Conservation (phyloP, 2,329 filamentous ascomycete genomes). For the Pezicula carpinea region DNA sequence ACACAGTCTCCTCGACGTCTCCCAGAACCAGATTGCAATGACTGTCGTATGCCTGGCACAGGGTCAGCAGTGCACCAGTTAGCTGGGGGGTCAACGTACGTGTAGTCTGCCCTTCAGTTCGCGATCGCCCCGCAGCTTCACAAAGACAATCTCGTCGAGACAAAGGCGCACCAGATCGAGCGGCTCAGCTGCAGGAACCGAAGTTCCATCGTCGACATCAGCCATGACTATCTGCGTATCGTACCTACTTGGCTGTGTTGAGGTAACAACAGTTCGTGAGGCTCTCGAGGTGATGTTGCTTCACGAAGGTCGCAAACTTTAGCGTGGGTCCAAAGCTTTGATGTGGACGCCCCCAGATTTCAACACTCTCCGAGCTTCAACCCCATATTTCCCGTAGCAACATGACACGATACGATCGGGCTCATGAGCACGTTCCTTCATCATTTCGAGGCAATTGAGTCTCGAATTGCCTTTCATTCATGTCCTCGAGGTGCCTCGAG, state of each 20-base stretch:
- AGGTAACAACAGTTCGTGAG: background rate
- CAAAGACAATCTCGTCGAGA: slow-evolving; percentile 93
- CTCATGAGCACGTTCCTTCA: slow-evolving; percentile 16
- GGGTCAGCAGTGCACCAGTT: slow-evolving; percentile 13
- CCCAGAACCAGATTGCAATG: slow-evolving; percentile 97
- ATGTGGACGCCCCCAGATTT: slow-evolving; percentile 2
- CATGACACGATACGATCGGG: slow-evolving; percentile 1
- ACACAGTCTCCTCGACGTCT: slow-evolving; percentile 96
- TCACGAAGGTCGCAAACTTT: too few species aligned
- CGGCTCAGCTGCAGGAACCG: slow-evolving; percentile 75
- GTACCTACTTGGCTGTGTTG: background rate
- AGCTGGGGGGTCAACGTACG: slow-evolving; percentile 48
- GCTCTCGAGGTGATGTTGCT: too few species aligned
- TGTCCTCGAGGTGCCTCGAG: slow-evolving; percentile 19
- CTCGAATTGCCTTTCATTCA: slow-evolving; percentile 18
- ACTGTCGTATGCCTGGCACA: slow-evolving; percentile 83
- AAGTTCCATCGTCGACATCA: slow-evolving; percentile 69
- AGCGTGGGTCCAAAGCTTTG: background rate
- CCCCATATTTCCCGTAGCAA: slow-evolving; percentile 4
- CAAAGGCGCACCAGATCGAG: slow-evolving; percentile 93
- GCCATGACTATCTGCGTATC: slow-evolving; percentile 57
- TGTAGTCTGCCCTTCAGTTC: slow-evolving; percentile 94
- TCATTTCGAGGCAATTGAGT: slow-evolving; percentile 20
- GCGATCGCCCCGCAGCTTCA: slow-evolving; percentile 92
- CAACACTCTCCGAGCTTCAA: background rate